These are phyloP conservation scores for Nakazawaea ishiwadae DNA, from an alignment of 805 yeast genomes.

Conservation along the genomic window DNA sequence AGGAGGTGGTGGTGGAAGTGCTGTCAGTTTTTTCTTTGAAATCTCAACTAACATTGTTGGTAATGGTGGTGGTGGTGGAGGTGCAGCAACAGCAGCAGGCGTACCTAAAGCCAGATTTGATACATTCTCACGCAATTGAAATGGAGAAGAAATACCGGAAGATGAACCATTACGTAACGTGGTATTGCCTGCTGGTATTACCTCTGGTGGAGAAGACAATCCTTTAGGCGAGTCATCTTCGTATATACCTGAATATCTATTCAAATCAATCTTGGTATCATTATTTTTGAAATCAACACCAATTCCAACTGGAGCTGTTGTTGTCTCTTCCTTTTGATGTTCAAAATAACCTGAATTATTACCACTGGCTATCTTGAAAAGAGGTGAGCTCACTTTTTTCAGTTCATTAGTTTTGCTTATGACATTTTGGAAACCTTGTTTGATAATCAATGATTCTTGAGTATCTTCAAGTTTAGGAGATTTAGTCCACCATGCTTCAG, in stretches of 20 bases:
- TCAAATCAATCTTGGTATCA: neutral
- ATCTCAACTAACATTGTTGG: constrained; percentile 19
- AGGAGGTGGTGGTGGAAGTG: constrained; percentile 21
- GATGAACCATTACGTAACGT: too few species aligned
- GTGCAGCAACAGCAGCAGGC: constrained; percentile 2
- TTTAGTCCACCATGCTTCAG: neutral
- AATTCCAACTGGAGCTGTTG: neutral
- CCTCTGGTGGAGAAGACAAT: constrained; percentile 14
- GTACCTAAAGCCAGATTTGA: too few species aligned
- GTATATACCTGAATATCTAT: neutral
- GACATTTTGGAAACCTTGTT: constrained; percentile 2
- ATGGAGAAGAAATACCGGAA: too few species aligned
- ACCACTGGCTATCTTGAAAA: neutral
- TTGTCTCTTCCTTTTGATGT: neutral
- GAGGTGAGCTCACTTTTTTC: constrained; percentile 4
- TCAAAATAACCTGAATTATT: neutral
- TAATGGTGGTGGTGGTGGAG: constrained; percentile 23
- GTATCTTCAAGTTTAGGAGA: neutral
- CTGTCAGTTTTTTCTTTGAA: constrained; percentile 1
- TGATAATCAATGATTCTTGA: constrained; percentile 7
- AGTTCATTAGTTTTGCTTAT: neutral
- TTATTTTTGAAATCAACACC: neutral
- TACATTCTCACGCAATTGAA: too few species aligned
- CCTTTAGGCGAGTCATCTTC: constrained; percentile 11
- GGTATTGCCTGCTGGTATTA: constrained; percentile 20